These are phyloP conservation scores for Lindgomyces ingoldianus DNA, from an alignment of 495 filamentous ascomycete genomes.

Conservation along the genomic window DNA sequence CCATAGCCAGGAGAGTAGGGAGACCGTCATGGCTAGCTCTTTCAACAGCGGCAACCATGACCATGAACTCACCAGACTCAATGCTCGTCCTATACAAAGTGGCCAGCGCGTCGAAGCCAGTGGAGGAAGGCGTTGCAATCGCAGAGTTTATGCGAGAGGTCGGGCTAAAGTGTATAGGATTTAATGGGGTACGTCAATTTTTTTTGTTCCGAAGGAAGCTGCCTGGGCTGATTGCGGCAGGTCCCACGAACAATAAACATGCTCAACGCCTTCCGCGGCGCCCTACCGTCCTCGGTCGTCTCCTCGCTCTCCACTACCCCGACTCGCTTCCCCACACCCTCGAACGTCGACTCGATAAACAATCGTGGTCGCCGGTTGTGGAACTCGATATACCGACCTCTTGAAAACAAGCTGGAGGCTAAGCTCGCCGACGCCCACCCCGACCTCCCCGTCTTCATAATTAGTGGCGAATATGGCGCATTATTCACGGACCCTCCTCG, in stretches of 20 bases:
- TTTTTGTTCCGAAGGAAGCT: not conserved
- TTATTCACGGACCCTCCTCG: slow-evolving; percentile 63
- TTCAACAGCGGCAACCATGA: slow-evolving; percentile 73
- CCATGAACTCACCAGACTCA: slow-evolving; percentile 71
- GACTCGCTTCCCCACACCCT: slow-evolving; percentile 50
- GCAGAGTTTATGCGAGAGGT: slow-evolving; percentile 78
- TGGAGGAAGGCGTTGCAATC: slow-evolving; percentile 49
- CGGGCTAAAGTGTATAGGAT: slow-evolving; percentile 78
- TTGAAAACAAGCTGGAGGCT: slow-evolving; percentile 65
- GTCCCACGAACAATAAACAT: slow-evolving; percentile 80
- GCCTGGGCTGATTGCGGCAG: slow-evolving; percentile 21
- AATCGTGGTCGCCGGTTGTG: slow-evolving; percentile 63
- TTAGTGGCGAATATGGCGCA: slow-evolving; percentile 68
- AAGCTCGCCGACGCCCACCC: slow-evolving; percentile 71
- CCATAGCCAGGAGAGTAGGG: slow-evolving; percentile 53
- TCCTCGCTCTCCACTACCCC: slow-evolving; percentile 51
- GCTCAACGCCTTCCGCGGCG: slow-evolving; percentile 64
- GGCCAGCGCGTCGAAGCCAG: slow-evolving; percentile 44
- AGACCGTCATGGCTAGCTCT: slow-evolving; percentile 65
- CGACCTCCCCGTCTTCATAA: slow-evolving; percentile 75
- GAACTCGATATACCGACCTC: slow-evolving; percentile 71
- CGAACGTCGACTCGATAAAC: slow-evolving; percentile 56
- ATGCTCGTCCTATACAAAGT: slow-evolving; percentile 57
- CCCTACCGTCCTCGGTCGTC: slow-evolving; percentile 53
- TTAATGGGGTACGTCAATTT: slow-evolving; percentile 68